Base-by-base conservation (phyloP, 2,329 filamentous ascomycete genomes). In the Zymoseptoria passerinii region DNA sequence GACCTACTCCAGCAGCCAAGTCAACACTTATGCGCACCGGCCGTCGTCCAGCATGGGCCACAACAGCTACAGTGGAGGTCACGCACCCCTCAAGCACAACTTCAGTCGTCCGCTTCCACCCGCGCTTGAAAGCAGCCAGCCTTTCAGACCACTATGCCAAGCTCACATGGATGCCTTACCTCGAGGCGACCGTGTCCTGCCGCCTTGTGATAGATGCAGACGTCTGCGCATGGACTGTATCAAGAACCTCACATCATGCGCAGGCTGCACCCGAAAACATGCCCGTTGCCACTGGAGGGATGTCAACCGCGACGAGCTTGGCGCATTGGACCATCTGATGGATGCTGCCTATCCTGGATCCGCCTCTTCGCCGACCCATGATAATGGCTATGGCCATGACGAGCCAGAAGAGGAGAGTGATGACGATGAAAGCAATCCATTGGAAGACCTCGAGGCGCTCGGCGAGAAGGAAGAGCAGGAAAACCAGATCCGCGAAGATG, bases 251-350 rank as follows among this genome's bases (percentile, higher is more conserved):
- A 95, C 90, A 0, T 89, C 90, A 8, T 95, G 91, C 69, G 84
- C 87, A 72, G 90, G 89, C 20, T 95, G 90, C 72, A 95, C 90
- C 0, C 92, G 89, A 71, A 95, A 95, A 71, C 90, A 95, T 70
- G 89, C 89, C 19, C 92, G 91, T 67, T 95, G 90, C 71, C 86
- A 85, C 13, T 95, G 90, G 90, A 88, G 86, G 65, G 84, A 88
- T 50, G 83, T 94, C n/a, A 85, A 83, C 16, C 84, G 89, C 29
- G 86, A 87, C 2, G 91, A 95, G 66, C 63, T 73, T 10, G 66
- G 67, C 28, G 67, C 64, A 4, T 61, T 73, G 1, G 70, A 72
- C 44, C 65, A 70, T 19, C 55, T 70, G 20, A 66, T 66, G 65
- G 67, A 68, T 27, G 59, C 64, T 4, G 61, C 58, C 9, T 65